Evolutionary conservation across 257 asterid species (phyloP).

Genomic region (Gentiana macrophylla): DNA sequence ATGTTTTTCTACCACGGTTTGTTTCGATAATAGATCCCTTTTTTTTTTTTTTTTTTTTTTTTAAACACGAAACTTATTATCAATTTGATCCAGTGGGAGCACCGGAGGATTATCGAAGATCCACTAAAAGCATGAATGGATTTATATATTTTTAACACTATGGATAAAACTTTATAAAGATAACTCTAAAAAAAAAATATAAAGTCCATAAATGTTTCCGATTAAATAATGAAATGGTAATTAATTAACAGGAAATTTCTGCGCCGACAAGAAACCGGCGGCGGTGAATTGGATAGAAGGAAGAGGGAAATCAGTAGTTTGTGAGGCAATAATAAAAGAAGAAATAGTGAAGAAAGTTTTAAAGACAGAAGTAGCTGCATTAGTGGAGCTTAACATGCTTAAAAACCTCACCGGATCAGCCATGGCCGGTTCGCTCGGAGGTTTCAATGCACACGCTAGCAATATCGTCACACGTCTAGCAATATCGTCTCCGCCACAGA

Average conservation of each 20-base stretch:
- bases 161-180: too few relatives aligned
- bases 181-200: too few relatives aligned
- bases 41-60: fast-evolving
- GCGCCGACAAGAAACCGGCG: slow-evolving; percentile 42
- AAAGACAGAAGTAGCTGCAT: slow-evolving; percentile 33
- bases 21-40: too few relatives aligned
- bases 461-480: slow-evolving; percentile 36
- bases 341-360: slow-evolving; percentile 36
- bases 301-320: slow-evolving; percentile 39
- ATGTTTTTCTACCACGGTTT: too few relatives aligned
- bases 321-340: slow-evolving; percentile 38
- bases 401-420: slow-evolving; percentile 40
- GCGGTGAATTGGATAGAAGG: slow-evolving; percentile 50
- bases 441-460: slow-evolving; percentile 47
- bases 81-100: too few relatives aligned
- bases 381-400: slow-evolving; percentile 42
- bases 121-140: too few relatives aligned
- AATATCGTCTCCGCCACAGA: slow-evolving; percentile 33
- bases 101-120: too few relatives aligned
- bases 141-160: too few relatives aligned
- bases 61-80: too few relatives aligned
- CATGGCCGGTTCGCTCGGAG: slow-evolving; percentile 44
- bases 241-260: slow-evolving; percentile 7
- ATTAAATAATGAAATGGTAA: neutral
- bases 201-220: neutral